Base-by-base conservation (phyloP, 352 stramenopile species). In the Phytophthora uliginosa region DNA sequence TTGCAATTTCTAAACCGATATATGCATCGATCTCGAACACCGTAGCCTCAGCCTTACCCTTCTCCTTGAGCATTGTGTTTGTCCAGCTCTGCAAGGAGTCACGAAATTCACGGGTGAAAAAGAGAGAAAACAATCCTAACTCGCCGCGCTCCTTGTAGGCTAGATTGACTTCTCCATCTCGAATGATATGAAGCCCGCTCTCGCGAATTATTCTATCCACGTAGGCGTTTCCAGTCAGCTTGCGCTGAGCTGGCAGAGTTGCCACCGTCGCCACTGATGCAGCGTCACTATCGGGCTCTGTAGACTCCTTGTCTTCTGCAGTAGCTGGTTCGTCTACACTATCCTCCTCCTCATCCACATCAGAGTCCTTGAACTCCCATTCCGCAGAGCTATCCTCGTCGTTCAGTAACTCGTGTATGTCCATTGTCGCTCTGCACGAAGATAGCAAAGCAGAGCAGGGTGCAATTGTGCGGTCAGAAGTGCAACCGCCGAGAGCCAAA, bases 151-250 rank as follows among this genome's bases (percentile, higher is more conserved):
- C 54, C 13, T 54, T 60, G 33, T 60, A 65, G 3, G 54, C 55
- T 26, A 54, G 4, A n/a, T 31, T 60, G 17, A 65, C 47, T 38
- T 55, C 55, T n/a, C 13, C 10, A n/a, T 71, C 55, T 2, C 45
- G 55, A 22, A 70, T 52, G 42, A 58, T 58, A 51, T 64, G 63
- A 7, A 59, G 53, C 0, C 63, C 63, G n/a, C 45, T 70, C 4
- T 63, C 45, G 2, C n/a, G 33, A 48, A 59, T 60, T 17, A 55
- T 2, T 3, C 17, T 15, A 13, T 60, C 47, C 1, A 71, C 54
- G 24, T 71, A 60, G 13, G 45, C 17, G 18, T 55, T 65, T 17
- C 55, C 34, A 18, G 34, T 40, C 4, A 42, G 36, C 2, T 42
- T 42, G 15, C 5, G 36, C 0, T 31, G 28, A 31, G 28, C 28